These are phyloP conservation scores for Alternaria longipes DNA, from an alignment of 2,329 filamentous ascomycete species.

Conservation along the genomic window DNA sequence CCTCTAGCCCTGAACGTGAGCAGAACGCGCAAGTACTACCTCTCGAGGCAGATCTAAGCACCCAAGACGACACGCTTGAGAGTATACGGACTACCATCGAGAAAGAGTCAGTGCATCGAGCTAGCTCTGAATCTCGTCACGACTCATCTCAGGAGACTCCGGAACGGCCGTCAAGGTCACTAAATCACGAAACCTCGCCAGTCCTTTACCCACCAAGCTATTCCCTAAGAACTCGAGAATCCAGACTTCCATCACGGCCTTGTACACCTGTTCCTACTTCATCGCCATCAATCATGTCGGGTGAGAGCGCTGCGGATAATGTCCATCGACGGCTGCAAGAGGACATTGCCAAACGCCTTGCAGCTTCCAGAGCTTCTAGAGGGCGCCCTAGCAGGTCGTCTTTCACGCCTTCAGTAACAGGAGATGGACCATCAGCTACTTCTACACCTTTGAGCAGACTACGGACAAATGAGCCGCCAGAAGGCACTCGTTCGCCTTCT, in stretches of 20 bases:
- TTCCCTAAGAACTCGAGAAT: slow-evolving; percentile 29
- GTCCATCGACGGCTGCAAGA: slow-evolving; percentile 21
- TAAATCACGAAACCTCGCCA: slow-evolving; percentile 28
- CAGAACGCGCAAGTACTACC: slow-evolving; percentile 41
- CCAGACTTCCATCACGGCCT: slow-evolving; percentile 32
- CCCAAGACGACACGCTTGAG: slow-evolving; percentile 28
- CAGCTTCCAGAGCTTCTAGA: slow-evolving; percentile 23
- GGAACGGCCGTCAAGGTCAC: slow-evolving; percentile 15
- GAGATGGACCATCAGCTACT: not conserved
- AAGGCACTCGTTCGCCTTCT: slow-evolving; percentile 48
- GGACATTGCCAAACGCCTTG: slow-evolving; percentile 10
- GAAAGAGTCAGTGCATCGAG: slow-evolving; percentile 1
- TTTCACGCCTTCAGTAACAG: slow-evolving; percentile 6
- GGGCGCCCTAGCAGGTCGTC: slow-evolving; percentile 11
- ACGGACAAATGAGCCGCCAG: slow-evolving; percentile 11
- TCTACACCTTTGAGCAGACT: slow-evolving; percentile 12
- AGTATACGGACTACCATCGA: slow-evolving; percentile 31
- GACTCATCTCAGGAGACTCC: slow-evolving; percentile 46
- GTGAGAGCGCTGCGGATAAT: slow-evolving; percentile 14
- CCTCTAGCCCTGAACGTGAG: slow-evolving; percentile 15
- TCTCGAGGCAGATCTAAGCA: slow-evolving; percentile 22
- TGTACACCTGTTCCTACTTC: slow-evolving; percentile 25
- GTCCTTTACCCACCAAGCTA: slow-evolving; percentile 34
- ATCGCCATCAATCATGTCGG: slow-evolving; percentile 28
- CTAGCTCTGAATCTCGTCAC: slow-evolving; percentile 36